These are phyloP conservation scores for Tilletia walkeri DNA, from an alignment of 1,284 basidiomycete species.

Conservation along the genomic window DNA sequence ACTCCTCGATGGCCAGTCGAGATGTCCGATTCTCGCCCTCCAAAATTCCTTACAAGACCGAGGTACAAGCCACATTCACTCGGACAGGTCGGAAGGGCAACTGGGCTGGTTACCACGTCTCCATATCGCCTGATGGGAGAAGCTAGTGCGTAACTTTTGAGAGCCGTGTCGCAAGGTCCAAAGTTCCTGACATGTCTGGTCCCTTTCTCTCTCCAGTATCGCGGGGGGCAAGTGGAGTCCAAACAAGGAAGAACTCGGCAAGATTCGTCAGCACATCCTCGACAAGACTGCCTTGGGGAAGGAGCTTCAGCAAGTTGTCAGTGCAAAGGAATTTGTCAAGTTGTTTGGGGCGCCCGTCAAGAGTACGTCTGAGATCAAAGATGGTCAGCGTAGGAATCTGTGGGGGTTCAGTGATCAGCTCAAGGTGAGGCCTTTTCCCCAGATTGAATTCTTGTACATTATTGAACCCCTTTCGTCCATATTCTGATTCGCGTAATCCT, in stretches of 20 bases:
- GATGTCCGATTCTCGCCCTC: conserved; percentile 17
- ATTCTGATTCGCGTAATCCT: not conserved
- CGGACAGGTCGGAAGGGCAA: conserved; percentile 17
- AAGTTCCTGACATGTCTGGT: too few species aligned
- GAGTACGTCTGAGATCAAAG: not conserved
- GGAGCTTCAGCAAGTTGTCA: conserved; percentile 15
- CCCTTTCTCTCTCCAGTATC: not conserved
- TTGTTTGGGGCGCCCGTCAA: conserved; percentile 18
- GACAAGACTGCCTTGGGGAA: conserved; percentile 15
- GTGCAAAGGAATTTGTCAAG: conserved; percentile 19
- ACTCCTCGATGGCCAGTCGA: not conserved
- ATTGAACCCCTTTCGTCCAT: not conserved
- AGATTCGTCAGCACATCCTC: conserved; percentile 17
- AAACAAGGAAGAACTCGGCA: conserved; percentile 6
- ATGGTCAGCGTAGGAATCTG: conserved; percentile 1
- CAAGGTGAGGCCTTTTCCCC: conserved; percentile 10
- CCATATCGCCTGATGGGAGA: not conserved
- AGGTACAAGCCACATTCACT: conserved; percentile 17
- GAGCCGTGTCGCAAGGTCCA: too few species aligned
- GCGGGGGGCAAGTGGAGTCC: conserved; percentile 20
- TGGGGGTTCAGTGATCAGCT: conserved; percentile 2
- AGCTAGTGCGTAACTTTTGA: not conserved
- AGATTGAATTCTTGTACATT: not conserved
- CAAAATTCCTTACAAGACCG: conserved; percentile 19
- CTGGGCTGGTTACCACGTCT: conserved; percentile 17